phyloP scores from a whole-genome alignment of 768 basidiomycete genomes.

The Russula foetens region DNA sequence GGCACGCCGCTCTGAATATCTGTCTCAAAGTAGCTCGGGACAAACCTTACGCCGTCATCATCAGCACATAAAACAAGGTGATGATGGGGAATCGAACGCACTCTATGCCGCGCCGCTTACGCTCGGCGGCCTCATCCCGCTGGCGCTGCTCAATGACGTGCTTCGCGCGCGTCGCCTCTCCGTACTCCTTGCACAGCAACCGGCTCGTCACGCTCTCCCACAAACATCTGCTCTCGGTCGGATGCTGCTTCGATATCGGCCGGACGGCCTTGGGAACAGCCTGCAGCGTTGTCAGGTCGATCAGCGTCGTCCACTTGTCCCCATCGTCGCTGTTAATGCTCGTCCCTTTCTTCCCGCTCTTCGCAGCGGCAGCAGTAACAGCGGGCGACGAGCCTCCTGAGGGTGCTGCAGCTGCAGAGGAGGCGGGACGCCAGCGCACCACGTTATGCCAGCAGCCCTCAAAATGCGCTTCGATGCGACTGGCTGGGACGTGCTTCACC shows the following conservation, averaged over 20 bases:
- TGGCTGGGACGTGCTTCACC: conserved; percentile 83
- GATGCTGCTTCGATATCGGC: conserved; percentile 69
- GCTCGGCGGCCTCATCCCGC: conserved; percentile 79
- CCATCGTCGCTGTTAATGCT: neutral
- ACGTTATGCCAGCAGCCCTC: conserved; percentile 85
- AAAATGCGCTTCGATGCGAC: conserved; percentile 68
- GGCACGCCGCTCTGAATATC: conserved; percentile 62
- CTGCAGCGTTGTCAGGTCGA: conserved; percentile 67
- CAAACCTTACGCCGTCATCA: conserved; percentile 40
- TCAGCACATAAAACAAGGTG: neutral
- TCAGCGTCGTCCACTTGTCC: conserved; percentile 52
- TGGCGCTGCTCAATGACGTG: conserved; percentile 88
- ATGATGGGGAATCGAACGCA: conserved; percentile 37
- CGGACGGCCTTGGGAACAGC: conserved; percentile 80
- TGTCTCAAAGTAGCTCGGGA: conserved; percentile 67
- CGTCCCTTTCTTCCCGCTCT: conserved; percentile 7
- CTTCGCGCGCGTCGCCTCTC: conserved; percentile 89
- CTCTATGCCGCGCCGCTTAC: conserved; percentile 73
- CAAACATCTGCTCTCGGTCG: conserved; percentile 74
- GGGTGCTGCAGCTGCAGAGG: neutral
- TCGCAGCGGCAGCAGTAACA: neutral
- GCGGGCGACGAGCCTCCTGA: neutral
- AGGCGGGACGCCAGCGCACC: conserved; percentile 68
- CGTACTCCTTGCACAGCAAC: conserved; percentile 76
- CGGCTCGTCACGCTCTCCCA: conserved; percentile 80